These are phyloP conservation scores for Raffaelea albimanens DNA, from an alignment of 2,329 filamentous ascomycete genomes.

Conservation along the genomic window DNA sequence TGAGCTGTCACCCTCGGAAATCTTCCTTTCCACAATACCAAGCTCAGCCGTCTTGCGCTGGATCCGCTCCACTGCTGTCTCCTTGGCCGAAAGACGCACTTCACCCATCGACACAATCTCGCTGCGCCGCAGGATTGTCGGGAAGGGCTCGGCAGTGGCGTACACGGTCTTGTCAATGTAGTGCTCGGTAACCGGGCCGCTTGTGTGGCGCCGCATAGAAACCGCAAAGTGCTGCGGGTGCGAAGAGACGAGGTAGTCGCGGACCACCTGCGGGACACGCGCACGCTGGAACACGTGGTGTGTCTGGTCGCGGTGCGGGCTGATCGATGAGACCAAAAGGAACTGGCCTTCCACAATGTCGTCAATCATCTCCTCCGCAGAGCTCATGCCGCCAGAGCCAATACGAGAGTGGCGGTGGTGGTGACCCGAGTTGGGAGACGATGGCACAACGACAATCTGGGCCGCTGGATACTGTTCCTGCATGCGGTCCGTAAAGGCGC, in stretches of 20 bases:
- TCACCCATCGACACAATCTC: conserved; percentile 67
- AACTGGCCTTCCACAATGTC: conserved; percentile 81
- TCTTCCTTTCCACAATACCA: conserved; percentile 61
- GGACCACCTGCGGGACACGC: conserved; percentile 70
- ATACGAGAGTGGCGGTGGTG: conserved; percentile 4
- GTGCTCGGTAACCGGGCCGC: conserved; percentile 61
- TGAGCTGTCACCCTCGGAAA: conserved; percentile 54
- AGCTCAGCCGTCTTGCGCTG: conserved; percentile 87
- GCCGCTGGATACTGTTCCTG: conserved; percentile 83
- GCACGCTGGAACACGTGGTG: conserved; percentile 83
- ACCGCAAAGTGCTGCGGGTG: conserved; percentile 72
- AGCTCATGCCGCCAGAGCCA: not conserved
- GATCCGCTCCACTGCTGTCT: conserved; percentile 86
- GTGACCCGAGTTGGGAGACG: not conserved
- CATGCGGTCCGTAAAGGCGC: conserved; percentile 81
- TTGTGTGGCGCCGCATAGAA: conserved; percentile 61
- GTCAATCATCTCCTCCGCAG: conserved; percentile 46
- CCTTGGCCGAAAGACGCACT: conserved; percentile 60
- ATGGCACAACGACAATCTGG: conserved; percentile 50
- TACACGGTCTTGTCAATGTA: conserved; percentile 78
- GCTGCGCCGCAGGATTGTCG: conserved; percentile 79
- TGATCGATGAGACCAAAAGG: conserved; percentile 71
- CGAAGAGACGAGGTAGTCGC: conserved; percentile 77
- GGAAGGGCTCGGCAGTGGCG: conserved; percentile 76
- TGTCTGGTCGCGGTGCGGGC: conserved; percentile 67